Evolutionary conservation across 1,139 yeast genomes (phyloP), one percentile per base, ranked within the genome.

Genomic region (Debaryomyces singareniensis): DNA sequence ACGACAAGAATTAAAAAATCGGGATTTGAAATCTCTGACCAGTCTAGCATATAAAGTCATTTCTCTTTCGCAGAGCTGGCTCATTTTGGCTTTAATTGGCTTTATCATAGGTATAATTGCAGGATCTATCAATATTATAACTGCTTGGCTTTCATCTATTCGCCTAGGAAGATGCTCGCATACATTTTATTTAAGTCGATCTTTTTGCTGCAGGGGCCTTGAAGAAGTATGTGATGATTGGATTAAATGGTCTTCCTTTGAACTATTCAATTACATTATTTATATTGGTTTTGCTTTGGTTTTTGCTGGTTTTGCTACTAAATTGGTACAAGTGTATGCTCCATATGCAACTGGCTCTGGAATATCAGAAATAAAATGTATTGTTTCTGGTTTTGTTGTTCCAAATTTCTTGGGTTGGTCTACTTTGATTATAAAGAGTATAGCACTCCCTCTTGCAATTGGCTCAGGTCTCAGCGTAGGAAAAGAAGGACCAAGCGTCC

Each of bases 311-410:
- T 43, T 69, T 6, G 78, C 96, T 2, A 86, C 93, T 1, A 53
- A 67, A 10, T 51, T 86, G 27, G 96, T 93, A 27, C 68, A 75
- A 42, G 53, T 56, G 13, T 78, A 75, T 45, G 91, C 96, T 1
- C 96, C 96, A 0, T 70, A 79, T 34, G 98, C 98, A 1, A 94
- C 98, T 1, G 98, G 98, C 0, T 84, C 95, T 3, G 98, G 98
- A 0, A 93, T 93, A 29, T 82, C 96, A 4, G 99, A 93, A 52
- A 91, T 93, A 53, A 93, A 93, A 54, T 84, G 95, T 51, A 87
- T 93, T 40, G 87, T 91, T 2, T 81, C 95, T 0, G 99, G 99
- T 0, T 93, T 89, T 51, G 76, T 74, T 14, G 71, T 84, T 67
- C 72, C 75, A 21, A 87, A 85, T 4, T 93, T 89, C 45, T 65